phyloP scores from a whole-genome alignment of 805 yeast genomes.

The Ogataea siamensis region DNA sequence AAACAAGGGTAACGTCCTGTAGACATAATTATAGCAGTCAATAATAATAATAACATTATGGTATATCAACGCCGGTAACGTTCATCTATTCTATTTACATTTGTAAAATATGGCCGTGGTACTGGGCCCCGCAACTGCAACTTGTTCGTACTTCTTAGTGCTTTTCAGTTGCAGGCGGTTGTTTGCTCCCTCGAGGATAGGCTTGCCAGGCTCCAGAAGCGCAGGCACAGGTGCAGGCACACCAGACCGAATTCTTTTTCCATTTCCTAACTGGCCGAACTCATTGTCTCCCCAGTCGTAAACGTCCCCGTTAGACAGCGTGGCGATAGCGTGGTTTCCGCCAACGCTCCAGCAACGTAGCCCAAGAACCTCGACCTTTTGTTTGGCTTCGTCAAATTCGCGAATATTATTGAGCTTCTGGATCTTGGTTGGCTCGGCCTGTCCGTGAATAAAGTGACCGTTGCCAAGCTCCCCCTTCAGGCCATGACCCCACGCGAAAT shows the following conservation, averaged over 20 bases:
- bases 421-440: constrained; percentile 61
- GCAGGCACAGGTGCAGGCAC: constrained; percentile 55
- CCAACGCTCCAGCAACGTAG: constrained; percentile 60
- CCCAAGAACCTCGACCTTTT: constrained; percentile 43
- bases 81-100: constrained; percentile 1
- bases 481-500: constrained; percentile 79
- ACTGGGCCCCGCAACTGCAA: constrained; percentile 58
- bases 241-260: constrained; percentile 60
- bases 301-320: constrained; percentile 62
- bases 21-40: constrained; percentile 1
- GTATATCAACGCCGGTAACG: neutral
- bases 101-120: constrained; percentile 64
- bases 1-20: constrained; percentile 23
- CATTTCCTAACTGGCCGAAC: constrained; percentile 81
- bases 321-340: constrained; percentile 59
- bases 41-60: neutral
- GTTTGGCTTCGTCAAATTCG: constrained; percentile 52
- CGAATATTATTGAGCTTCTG: constrained; percentile 44
- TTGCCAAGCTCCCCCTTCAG: constrained; percentile 82
- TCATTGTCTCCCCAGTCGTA: constrained; percentile 84
- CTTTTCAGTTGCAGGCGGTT: constrained; percentile 47
- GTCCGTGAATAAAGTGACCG: constrained; percentile 72
- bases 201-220: constrained; percentile 51
- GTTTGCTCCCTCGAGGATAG: constrained; percentile 25
- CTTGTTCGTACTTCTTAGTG: constrained; percentile 45